A percentile compares a stretch with the other conserved stretches of the same genome.
Evolutionary conservation across 2,329 filamentous ascomycete genomes (phyloP).

Genomic region (Monosporascus sp.): DNA sequence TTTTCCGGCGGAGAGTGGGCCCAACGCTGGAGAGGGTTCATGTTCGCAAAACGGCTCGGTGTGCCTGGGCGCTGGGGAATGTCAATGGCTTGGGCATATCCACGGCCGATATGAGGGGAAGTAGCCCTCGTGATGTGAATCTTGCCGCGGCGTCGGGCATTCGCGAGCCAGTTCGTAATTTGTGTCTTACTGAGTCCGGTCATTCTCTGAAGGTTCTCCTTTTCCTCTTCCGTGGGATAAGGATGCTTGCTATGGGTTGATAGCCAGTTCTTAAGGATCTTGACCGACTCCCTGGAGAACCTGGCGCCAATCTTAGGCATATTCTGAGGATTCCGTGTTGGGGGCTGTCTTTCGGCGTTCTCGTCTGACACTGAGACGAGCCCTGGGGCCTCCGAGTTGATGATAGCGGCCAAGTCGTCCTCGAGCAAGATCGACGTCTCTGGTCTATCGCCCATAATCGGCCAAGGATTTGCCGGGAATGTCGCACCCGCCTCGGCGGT

Average conservation of each 20-base stretch:
- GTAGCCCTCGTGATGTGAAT: constrained; percentile 61
- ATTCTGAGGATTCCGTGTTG: constrained; percentile 20
- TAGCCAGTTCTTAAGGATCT: constrained; percentile 80
- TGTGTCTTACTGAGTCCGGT: constrained; percentile 80
- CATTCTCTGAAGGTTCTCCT: constrained; percentile 68
- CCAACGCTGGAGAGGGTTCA: constrained; percentile 57
- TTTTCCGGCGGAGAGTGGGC: constrained; percentile 54
- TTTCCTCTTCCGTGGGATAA: constrained; percentile 84
- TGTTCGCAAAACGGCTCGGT: constrained; percentile 43
- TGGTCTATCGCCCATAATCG: constrained; percentile 38
- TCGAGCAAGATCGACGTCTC: constrained; percentile 34
- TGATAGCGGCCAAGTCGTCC: constrained; percentile 23
- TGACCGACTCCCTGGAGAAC: constrained; percentile 75
- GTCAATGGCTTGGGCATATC: constrained; percentile 60
- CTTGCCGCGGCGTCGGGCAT: constrained; percentile 79
- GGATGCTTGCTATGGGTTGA: constrained; percentile 74
- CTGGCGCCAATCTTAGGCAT: constrained; percentile 64
- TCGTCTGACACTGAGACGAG: constrained; percentile 15
- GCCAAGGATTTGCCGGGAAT: constrained; percentile 44
- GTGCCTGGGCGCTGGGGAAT: constrained; percentile 61
- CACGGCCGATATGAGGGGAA: constrained; percentile 62
- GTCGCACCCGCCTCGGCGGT: constrained; percentile 26
- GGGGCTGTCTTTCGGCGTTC: constrained; percentile 21
- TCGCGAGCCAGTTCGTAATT: constrained; percentile 89
- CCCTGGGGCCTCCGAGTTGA: constrained; percentile 11